Evolutionary conservation across 345 rosid genomes (phyloP).

Genomic region (Laguncularia racemosa): DNA sequence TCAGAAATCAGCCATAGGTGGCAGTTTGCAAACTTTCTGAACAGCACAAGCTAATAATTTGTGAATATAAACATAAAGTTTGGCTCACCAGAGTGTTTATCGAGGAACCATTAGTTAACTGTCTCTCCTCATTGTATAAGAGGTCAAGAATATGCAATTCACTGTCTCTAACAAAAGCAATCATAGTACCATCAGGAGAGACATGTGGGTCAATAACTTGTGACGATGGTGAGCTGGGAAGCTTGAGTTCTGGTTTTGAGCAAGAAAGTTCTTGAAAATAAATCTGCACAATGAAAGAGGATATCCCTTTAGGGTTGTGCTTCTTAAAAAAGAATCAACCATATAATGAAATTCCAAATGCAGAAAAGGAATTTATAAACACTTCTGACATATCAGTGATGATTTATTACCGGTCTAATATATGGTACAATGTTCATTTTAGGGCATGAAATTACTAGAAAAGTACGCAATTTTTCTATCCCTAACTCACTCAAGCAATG

Average conservation of each 20-base stretch:
- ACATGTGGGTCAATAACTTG: slow-evolving; percentile 81
- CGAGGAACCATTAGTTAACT: slow-evolving; percentile 59
- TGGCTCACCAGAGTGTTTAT: slow-evolving; percentile 53
- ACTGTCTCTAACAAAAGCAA: slow-evolving; percentile 57
- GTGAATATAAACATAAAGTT: too few species aligned
- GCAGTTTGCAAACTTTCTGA: too few species aligned
- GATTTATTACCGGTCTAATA: too few species aligned
- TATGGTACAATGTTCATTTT: too few species aligned
- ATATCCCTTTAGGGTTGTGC: neutral
- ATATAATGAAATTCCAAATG: neutral
- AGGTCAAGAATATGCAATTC: slow-evolving; percentile 73
- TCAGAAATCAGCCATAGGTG: too few species aligned
- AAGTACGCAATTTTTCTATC: too few species aligned
- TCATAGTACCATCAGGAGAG: slow-evolving; percentile 81
- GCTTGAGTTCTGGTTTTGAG: slow-evolving; percentile 66
- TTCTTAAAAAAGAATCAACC: neutral
- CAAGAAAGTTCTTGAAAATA: slow-evolving; percentile 70
- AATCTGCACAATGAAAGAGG: slow-evolving; percentile 35
- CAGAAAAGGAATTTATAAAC: neutral
- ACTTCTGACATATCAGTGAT: too few species aligned
- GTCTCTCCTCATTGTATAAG: slow-evolving; percentile 44
- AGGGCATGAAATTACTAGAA: too few species aligned
- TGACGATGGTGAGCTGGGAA: slow-evolving; percentile 48
- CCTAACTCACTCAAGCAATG: too few species aligned
- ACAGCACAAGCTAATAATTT: too few species aligned